Evolutionary conservation across 169 alveolate genomes (phyloP), one percentile per base, ranked within the genome.

Genomic region (Plasmodium relictum): DNA sequence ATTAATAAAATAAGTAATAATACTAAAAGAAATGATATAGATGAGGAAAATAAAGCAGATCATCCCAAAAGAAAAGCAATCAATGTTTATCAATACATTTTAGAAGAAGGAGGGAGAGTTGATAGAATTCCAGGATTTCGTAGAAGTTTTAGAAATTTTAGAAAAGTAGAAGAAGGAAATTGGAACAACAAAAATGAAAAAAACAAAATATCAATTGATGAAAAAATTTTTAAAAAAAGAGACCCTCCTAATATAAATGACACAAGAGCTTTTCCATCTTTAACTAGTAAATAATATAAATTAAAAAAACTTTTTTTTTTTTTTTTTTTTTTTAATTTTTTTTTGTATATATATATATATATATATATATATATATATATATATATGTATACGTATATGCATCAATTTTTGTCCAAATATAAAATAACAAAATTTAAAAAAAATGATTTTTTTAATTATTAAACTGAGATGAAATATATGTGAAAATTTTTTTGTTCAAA

Each of bases 221-320:
- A 83, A 71, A 83, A 83, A 39, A 39, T 68, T 68, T 68, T 83
- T 42, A 83, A 68, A 54, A 83, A 83, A 31, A 83, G 91, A 68
- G 91, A 83, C n/a, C 91, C 91, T 12, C 91, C 91, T 12, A 83
- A 83, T 59, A 83, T 83, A 41, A 68, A 83, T 72, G 91, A 83
- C 18, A 66, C 91, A 45, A 14, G 91, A 9, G 91, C 91, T 48
- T 83, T 83, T 26, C 91, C 91, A 54, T 83, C 91, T 61, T 50
- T 83, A 72, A 68, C 85, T 8, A 68, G 76, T 72, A 83, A 69
- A 66, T 68, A 37, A 83, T 66, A 52, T 16, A 45, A 54, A 52
- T 37, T 16, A 14, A 45, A 16, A 9, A 9, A 45, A 44, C 48
- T 72, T 50, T 52, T 26, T 14, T 73, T 73, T 56, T 39, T 31